These are phyloP conservation scores for Secale cereale DNA, from an alignment of 176 grass and related monocot species.

Conservation along the genomic window DNA sequence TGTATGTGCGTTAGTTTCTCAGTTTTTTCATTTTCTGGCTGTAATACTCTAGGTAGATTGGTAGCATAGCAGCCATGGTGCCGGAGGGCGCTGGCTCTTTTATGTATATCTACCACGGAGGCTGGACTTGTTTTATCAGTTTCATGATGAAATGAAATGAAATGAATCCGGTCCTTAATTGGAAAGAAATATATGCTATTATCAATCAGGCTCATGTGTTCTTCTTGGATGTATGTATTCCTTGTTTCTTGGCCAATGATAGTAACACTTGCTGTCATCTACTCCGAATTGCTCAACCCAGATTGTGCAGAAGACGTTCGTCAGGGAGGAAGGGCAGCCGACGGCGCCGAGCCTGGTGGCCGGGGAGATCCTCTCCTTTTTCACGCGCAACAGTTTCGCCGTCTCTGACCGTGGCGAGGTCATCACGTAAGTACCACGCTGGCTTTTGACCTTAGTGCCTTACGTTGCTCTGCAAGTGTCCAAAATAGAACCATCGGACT, in stretches of 20 bases:
- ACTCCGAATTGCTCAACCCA: constrained; percentile 28
- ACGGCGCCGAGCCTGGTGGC: constrained; percentile 69
- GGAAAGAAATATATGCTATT: background rate
- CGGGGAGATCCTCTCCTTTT: constrained; percentile 87
- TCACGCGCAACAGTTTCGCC: constrained; percentile 86
- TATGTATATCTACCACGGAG: too few species aligned
- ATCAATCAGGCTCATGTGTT: background rate
- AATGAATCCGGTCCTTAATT: too few species aligned
- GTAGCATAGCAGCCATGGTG: too few species aligned
- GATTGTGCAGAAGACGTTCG: constrained; percentile 95
- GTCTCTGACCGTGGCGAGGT: constrained; percentile 82
- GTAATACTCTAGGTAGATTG: too few species aligned
- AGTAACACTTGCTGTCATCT: background rate
- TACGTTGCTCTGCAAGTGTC: background rate
- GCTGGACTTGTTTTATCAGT: too few species aligned
- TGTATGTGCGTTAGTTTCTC: too few species aligned
- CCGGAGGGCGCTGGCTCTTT: too few species aligned
- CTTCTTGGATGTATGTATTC: background rate
- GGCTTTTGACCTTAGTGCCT: background rate
- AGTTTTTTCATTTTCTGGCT: too few species aligned
- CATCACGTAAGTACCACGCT: constrained; percentile 65
- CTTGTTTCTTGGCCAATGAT: background rate
- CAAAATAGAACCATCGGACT: background rate
- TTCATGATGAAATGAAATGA: too few species aligned
- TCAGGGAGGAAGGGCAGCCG: constrained; percentile 50